Conservation (phyloP, 2,329 filamentous ascomycete species). For the Aspergillus quadricinctus region DNA sequence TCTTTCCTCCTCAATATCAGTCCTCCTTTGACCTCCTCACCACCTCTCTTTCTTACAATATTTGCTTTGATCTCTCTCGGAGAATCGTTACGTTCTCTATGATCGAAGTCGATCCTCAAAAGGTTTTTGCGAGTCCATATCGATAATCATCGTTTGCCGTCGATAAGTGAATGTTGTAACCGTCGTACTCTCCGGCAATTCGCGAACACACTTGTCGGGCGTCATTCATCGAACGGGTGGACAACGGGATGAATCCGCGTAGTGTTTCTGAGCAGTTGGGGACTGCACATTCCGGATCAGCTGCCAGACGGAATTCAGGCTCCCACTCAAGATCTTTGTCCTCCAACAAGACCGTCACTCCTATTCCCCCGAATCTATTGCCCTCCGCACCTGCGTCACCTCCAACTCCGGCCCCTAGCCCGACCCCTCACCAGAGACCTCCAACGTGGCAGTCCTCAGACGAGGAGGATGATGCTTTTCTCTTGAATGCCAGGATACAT, state of each 20-base stretch:
- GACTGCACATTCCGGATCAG: slow-evolving; percentile 25
- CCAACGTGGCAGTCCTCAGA: slow-evolving; percentile 44
- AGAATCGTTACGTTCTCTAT: slow-evolving; percentile 9
- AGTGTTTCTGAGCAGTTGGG: slow-evolving; percentile 25
- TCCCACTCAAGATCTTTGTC: slow-evolving; percentile 39
- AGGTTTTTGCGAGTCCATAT: slow-evolving; percentile 7
- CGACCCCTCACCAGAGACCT: slow-evolving; percentile 58
- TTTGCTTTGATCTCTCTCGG: neutral
- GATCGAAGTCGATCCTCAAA: slow-evolving; percentile 7
- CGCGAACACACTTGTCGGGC: slow-evolving; percentile 23
- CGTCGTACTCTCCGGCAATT: slow-evolving; percentile 17
- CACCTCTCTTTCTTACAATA: neutral
- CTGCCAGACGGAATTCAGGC: slow-evolving; percentile 24
- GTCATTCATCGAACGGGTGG: slow-evolving; percentile 25
- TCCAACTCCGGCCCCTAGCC: slow-evolving; percentile 63
- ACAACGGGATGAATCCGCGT: slow-evolving; percentile 28
- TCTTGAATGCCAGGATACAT: slow-evolving; percentile 71
- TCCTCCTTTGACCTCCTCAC: neutral
- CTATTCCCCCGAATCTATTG: slow-evolving; percentile 57
- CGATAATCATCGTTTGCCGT: slow-evolving; percentile 9
- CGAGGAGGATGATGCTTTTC: slow-evolving; percentile 75
- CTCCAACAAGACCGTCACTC: slow-evolving; percentile 47
- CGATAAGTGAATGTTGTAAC: slow-evolving; percentile 11
- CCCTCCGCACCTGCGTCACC: slow-evolving; percentile 63
- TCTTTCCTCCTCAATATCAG: slow-evolving; percentile 1